Percentiles rank a stretch among this genome's conserved stretches.
Conservation (phyloP, 2,329 filamentous ascomycete species). For the Elsinoe fawcettii region DNA sequence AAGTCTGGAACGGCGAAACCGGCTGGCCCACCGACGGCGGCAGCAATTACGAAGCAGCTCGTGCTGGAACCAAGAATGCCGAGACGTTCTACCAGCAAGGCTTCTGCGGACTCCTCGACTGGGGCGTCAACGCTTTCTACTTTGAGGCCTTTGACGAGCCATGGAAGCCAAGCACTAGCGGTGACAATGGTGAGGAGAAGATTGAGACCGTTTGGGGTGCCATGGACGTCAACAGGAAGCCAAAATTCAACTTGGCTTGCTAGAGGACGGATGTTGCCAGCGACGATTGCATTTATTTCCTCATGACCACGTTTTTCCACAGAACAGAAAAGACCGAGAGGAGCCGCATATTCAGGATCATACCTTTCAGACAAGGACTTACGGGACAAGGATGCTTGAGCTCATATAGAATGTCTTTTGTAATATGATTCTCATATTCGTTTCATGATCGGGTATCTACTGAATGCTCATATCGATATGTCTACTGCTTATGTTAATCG, state of each 20-base stretch:
- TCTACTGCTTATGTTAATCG: conserved; percentile 39
- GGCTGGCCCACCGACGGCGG: conserved; percentile 58
- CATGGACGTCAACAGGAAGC: conserved; percentile 51
- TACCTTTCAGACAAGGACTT: background rate
- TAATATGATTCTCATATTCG: conserved; percentile 14
- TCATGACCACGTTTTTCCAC: background rate
- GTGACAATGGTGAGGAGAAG: conserved; percentile 53
- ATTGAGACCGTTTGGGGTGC: conserved; percentile 65
- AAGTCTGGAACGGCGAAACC: conserved; percentile 63
- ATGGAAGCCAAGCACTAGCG: conserved; percentile 58
- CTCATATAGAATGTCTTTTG: background rate
- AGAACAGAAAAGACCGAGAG: background rate
- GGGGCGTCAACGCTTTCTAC: conserved; percentile 62
- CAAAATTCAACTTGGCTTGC: conserved; percentile 50
- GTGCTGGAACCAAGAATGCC: conserved; percentile 53
- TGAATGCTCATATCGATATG: background rate
- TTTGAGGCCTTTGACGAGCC: conserved; percentile 67
- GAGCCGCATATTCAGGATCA: background rate
- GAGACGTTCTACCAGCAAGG: conserved; percentile 53
- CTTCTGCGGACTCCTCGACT: conserved; percentile 56
- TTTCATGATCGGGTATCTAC: background rate
- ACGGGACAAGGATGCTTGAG: background rate
- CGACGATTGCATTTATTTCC: background rate
- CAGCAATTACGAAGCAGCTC: conserved; percentile 53
- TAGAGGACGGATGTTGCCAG: conserved; percentile 21